Percentiles rank a stretch among this genome's conserved stretches.
Conservation (phyloP, 202 grass and related monocot species). For the Musa balbisiana region DNA sequence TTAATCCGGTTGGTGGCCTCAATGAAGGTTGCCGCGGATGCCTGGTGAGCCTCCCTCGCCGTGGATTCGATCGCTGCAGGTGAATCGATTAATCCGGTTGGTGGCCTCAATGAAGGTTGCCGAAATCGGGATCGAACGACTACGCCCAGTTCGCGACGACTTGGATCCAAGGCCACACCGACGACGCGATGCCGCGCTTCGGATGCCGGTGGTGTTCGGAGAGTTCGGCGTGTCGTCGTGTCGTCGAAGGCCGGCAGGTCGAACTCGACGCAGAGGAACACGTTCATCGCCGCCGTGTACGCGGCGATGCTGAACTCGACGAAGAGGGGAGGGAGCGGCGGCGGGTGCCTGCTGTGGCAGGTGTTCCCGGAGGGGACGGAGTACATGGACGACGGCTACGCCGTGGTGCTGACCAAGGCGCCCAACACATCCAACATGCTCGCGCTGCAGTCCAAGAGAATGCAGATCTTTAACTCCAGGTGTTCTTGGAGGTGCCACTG, state of each 20-base stretch:
- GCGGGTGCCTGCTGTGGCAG: constrained; percentile 62
- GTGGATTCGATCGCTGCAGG: too few relatives aligned
- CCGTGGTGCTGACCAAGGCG: constrained; percentile 32
- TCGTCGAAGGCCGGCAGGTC: constrained; percentile 30
- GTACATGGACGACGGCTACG: constrained; percentile 78
- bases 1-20: too few relatives aligned
- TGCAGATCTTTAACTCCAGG: constrained; percentile 46
- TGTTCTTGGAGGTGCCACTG: constrained; percentile 54
- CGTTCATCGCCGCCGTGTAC: constrained; percentile 49
- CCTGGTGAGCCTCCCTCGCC: too few relatives aligned
- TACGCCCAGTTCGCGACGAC: constrained; percentile 31
- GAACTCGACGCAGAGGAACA: constrained; percentile 43
- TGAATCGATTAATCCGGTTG: too few relatives aligned
- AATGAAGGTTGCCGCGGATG: constrained; percentile 28
- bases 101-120: constrained; percentile 23
- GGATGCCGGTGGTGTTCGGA: constrained; percentile 55
- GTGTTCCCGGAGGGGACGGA: constrained; percentile 45
- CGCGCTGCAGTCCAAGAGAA: constrained; percentile 38
- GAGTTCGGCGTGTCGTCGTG: constrained; percentile 59
- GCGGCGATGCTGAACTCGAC: constrained; percentile 31
- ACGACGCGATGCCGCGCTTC: constrained; percentile 35
- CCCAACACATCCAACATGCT: constrained; percentile 37
- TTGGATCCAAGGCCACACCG: constrained; percentile 57
- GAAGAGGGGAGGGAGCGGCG: constrained; percentile 38
- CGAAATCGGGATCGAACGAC: constrained; percentile 19